These are phyloP conservation scores for Candida tetrigidarum DNA, from an alignment of 1,139 yeast species.

Conservation along the genomic window DNA sequence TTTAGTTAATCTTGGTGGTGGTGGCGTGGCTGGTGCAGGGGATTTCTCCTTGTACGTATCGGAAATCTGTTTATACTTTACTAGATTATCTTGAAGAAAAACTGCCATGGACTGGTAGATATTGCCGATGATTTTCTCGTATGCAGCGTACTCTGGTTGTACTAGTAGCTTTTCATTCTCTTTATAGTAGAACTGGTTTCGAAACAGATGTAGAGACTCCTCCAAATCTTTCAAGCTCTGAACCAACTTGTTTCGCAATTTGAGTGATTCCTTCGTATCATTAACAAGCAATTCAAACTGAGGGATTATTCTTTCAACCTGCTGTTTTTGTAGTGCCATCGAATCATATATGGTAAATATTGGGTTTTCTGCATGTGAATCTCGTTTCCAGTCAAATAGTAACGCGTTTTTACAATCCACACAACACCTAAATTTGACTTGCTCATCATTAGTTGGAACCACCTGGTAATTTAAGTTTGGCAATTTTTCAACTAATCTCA, in stretches of 20 bases:
- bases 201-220: conserved; percentile 28
- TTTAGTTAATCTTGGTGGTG: conserved; percentile 40
- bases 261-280: conserved; percentile 15
- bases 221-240: conserved; percentile 41
- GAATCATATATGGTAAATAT: conserved; percentile 37
- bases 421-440: conserved; percentile 55
- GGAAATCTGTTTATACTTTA: conserved; percentile 33
- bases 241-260: conserved; percentile 33
- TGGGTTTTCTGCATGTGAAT: conserved; percentile 21
- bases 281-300: conserved; percentile 27
- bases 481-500: conserved; percentile 47
- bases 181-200: conserved; percentile 25
- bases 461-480: conserved; percentile 42
- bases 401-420: conserved; percentile 66
- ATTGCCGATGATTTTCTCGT: conserved; percentile 30
- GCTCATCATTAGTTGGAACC: conserved; percentile 18
- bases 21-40: neutral
- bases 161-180: conserved; percentile 22
- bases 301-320: conserved; percentile 35
- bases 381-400: conserved; percentile 58
- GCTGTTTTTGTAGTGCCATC: conserved; percentile 36
- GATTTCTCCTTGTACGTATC: conserved; percentile 23
- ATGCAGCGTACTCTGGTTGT: conserved; percentile 18
- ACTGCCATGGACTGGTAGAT: conserved; percentile 38
- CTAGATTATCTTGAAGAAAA: conserved; percentile 39